Percentiles rank a stretch among this genome's conserved stretches.
Evolutionary conservation across 164 flowering plant species (phyloP).

Genomic region (Cinnamomum chago): DNA sequence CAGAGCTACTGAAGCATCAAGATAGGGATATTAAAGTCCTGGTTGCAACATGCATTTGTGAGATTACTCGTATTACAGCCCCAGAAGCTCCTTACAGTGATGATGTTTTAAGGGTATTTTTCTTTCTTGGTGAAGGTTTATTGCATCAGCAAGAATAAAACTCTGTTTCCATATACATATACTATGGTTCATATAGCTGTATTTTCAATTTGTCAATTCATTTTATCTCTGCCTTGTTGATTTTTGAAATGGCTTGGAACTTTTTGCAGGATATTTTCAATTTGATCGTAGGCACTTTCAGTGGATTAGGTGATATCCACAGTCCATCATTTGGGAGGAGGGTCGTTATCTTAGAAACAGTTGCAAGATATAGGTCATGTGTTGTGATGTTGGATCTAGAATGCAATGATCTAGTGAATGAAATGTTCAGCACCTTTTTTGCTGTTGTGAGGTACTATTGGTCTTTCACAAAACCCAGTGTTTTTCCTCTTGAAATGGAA

Average conservation of each 20-base stretch:
- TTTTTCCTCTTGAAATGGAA: too few relatives aligned
- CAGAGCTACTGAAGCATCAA: slow-evolving; percentile 78
- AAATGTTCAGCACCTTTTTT: slow-evolving; percentile 76
- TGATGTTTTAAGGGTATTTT: slow-evolving; percentile 72
- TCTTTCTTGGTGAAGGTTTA: slow-evolving; percentile 11
- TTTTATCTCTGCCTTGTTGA: slow-evolving; percentile 9
- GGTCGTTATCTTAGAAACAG: slow-evolving; percentile 85
- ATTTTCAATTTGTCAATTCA: neutral
- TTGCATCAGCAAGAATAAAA: slow-evolving; percentile 1
- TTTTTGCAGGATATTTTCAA: slow-evolving; percentile 74
- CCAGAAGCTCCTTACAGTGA: slow-evolving; percentile 96
- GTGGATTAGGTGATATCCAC: slow-evolving; percentile 69
- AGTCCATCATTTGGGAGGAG: slow-evolving; percentile 88
- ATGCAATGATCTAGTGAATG: slow-evolving; percentile 83
- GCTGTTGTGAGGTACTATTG: slow-evolving; percentile 73
- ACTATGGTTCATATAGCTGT: neutral
- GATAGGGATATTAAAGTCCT: slow-evolving; percentile 87
- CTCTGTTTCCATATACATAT: neutral
- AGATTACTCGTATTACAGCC: slow-evolving; percentile 93
- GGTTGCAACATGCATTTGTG: slow-evolving; percentile 88
- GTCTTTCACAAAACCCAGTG: neutral
- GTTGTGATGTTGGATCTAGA: slow-evolving; percentile 98
- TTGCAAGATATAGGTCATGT: slow-evolving; percentile 94
- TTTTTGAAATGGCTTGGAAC: slow-evolving; percentile 11
- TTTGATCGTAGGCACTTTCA: slow-evolving; percentile 77